Evolutionary conservation across 371 early-diverging fungal species (phyloP).

Genomic region (Haplosporangium sp.): DNA sequence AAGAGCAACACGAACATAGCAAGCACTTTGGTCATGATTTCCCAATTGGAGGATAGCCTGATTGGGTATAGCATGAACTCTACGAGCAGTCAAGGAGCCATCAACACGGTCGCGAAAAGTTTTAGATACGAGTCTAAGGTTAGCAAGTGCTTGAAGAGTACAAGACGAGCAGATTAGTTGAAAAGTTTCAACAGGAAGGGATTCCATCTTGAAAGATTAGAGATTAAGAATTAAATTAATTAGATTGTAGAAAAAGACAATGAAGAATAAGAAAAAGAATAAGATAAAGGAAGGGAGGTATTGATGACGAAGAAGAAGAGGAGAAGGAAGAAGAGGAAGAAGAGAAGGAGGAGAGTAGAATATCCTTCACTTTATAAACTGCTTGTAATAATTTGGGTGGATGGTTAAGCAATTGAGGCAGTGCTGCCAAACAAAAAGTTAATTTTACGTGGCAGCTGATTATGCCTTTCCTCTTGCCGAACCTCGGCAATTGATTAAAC

Average conservation of each 20-base stretch:
- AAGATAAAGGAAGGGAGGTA: background rate
- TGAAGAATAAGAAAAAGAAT: background rate
- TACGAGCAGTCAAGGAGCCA: conserved; percentile 40
- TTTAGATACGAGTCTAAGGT: conserved; percentile 36
- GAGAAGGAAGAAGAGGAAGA: background rate
- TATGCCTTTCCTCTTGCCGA: background rate
- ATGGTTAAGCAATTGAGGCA: background rate
- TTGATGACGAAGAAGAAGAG: background rate
- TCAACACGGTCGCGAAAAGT: conserved; percentile 38
- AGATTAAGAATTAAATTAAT: background rate
- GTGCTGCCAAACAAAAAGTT: background rate
- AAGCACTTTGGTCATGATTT: conserved; percentile 26
- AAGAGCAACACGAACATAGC: conserved; percentile 29
- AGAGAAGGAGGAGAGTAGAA: background rate
- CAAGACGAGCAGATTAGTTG: conserved; percentile 47
- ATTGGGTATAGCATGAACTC: conserved; percentile 20
- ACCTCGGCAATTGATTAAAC: background rate
- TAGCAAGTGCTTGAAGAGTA: conserved; percentile 29
- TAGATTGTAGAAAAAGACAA: background rate
- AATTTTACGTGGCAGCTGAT: background rate
- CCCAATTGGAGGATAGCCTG: conserved; percentile 1
- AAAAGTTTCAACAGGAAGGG: conserved; percentile 37
- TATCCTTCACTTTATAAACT: background rate
- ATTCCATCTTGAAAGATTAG: conserved; percentile 10
- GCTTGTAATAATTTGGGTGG: too few species aligned